A percentile compares a stretch with the other conserved stretches of the same genome.
Evolutionary conservation across 176 grass and related monocot genomes (phyloP).

Genomic region (Typha latifolia): DNA sequence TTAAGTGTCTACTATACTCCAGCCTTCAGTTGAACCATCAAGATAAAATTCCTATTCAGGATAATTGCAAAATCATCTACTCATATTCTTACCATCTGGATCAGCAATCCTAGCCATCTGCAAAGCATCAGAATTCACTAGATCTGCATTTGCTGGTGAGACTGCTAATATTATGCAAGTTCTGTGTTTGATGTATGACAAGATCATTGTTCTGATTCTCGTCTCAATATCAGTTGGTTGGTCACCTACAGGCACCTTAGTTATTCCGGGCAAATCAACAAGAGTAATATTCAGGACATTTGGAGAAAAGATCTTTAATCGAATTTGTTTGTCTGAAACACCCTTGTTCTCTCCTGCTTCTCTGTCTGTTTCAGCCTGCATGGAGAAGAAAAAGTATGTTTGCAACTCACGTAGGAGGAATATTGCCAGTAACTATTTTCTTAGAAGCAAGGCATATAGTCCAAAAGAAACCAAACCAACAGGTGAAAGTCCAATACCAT

Average conservation of each 20-base stretch:
- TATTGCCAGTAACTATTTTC: no score
- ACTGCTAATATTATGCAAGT: slow-evolving; percentile 94
- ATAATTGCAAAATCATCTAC: no score
- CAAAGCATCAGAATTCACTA: slow-evolving; percentile 89
- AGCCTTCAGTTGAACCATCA: background rate
- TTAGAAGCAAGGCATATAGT: no score
- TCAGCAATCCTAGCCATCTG: slow-evolving; percentile 89
- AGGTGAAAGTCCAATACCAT: no score
- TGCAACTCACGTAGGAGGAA: background rate
- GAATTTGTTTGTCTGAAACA: slow-evolving; percentile 87
- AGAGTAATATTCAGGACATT: slow-evolving; percentile 92
- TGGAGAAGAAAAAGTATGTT: background rate
- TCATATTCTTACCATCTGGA: slow-evolving; percentile 51
- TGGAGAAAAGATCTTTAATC: slow-evolving; percentile 79
- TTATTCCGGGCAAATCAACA: slow-evolving; percentile 91
- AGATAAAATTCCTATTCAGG: background rate
- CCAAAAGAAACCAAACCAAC: no score
- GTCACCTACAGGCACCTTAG: slow-evolving; percentile 84
- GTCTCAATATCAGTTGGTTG: slow-evolving; percentile 87
- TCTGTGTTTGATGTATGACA: slow-evolving; percentile 80
- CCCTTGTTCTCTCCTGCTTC: slow-evolving; percentile 79
- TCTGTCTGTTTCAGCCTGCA: slow-evolving; percentile 76
- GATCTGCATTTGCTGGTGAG: slow-evolving; percentile 85
- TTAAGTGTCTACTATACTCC: background rate
- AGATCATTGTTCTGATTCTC: slow-evolving; percentile 82